These are phyloP conservation scores for Saturnispora kantuleensis DNA, from an alignment of 805 yeast species.

Conservation along the genomic window DNA sequence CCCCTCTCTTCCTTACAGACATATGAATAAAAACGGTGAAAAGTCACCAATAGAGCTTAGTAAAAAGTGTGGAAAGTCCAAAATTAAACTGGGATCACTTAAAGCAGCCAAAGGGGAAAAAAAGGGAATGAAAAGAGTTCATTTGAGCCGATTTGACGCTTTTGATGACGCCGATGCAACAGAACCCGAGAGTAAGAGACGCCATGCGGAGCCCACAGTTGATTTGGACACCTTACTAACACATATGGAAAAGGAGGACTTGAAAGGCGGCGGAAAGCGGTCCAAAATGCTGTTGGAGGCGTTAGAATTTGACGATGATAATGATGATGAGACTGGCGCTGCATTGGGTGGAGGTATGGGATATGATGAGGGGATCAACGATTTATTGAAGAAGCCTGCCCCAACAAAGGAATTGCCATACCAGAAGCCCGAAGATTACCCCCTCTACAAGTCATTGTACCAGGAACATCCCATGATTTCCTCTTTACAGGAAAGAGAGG, in stretches of 20 bases:
- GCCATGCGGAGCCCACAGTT: not conserved
- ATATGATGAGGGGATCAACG: conserved; percentile 13
- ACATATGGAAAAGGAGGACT: conserved; percentile 7
- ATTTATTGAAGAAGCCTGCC: conserved; percentile 31
- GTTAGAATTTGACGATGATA: conserved; percentile 13
- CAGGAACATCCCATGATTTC: conserved; percentile 46
- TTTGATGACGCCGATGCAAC: not conserved
- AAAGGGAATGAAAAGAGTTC: not conserved
- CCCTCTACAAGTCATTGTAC: conserved; percentile 56
- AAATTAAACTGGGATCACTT: conserved; percentile 4
- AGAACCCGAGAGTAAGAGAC: not conserved
- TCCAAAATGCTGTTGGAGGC: not conserved
- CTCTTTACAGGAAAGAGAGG: conserved; percentile 42
- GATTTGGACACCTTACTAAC: conserved; percentile 11
- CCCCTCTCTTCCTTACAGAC: too few relatives aligned
- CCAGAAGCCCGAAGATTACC: conserved; percentile 37
- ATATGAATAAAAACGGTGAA: too few relatives aligned
- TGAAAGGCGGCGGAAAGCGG: not conserved
- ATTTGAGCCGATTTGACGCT: not conserved
- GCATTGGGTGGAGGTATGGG: conserved; percentile 19
- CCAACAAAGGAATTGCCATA: conserved; percentile 40
- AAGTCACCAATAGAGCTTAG: too few relatives aligned
- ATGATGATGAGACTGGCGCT: conserved; percentile 24
- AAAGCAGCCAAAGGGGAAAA: not conserved
- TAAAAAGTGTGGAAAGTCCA: not conserved